Conservation (phyloP, 2,329 filamentous ascomycete genomes). For the Diaporthe capsici region DNA sequence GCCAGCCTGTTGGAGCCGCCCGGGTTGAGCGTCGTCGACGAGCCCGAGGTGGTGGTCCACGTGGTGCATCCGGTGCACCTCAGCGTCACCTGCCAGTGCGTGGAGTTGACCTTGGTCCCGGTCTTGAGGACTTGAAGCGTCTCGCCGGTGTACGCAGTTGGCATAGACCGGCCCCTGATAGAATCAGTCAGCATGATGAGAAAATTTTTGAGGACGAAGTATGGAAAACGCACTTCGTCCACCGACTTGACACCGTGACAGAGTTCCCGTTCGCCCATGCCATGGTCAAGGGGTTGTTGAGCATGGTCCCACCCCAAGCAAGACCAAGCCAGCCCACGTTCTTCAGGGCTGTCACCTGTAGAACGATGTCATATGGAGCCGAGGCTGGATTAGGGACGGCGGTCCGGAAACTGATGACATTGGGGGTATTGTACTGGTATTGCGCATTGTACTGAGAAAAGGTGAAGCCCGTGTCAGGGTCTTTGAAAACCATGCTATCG, state of each 20-base stretch:
- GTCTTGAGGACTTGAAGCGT: slow-evolving; percentile 47
- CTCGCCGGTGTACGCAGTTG: slow-evolving; percentile 43
- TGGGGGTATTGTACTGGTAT: slow-evolving; percentile 9
- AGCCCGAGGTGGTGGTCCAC: not conserved
- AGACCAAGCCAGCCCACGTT: slow-evolving; percentile 17
- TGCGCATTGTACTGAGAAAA: slow-evolving; percentile 34
- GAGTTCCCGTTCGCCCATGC: slow-evolving; percentile 1
- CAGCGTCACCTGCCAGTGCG: slow-evolving; percentile 52
- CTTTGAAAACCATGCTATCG: slow-evolving; percentile 29
- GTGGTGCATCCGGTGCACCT: slow-evolving; percentile 50
- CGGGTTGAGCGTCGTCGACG: not conserved
- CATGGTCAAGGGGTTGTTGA: slow-evolving; percentile 6
- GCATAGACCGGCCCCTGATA: not conserved
- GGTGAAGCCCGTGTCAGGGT: slow-evolving; percentile 34
- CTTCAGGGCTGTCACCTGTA: slow-evolving; percentile 9
- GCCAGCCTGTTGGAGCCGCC: slow-evolving; percentile 37
- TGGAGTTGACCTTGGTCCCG: slow-evolving; percentile 51
- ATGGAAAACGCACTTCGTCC: not conserved
- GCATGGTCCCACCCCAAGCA: slow-evolving; percentile 21
- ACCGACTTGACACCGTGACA: slow-evolving; percentile 11
- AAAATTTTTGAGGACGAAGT: accelerated
- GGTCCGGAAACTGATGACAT: slow-evolving; percentile 41
- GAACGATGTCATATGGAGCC: slow-evolving; percentile 8
- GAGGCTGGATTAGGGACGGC: slow-evolving; percentile 2
- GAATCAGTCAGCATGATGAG: not conserved